These are phyloP conservation scores for Xylariaceae sp. DNA, from an alignment of 2,329 filamentous ascomycete genomes.

Conservation along the genomic window DNA sequence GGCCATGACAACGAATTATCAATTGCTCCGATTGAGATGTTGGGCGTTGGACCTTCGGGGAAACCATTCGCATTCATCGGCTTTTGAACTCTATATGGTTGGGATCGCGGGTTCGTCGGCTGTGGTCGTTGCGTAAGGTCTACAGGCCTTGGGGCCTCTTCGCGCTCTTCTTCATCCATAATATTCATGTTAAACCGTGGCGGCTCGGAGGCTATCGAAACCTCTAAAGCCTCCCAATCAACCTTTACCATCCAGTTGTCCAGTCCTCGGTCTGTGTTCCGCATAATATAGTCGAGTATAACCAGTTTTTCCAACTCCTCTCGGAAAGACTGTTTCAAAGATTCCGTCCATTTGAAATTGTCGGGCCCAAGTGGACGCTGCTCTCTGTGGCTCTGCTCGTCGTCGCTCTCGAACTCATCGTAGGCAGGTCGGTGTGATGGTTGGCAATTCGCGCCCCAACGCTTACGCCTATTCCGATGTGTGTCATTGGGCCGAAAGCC, in stretches of 20 bases:
- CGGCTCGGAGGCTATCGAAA: slow-evolving; percentile 82
- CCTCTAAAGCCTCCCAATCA: slow-evolving; percentile 76
- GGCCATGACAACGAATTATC: slow-evolving; percentile 98
- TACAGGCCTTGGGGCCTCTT: slow-evolving; percentile 60
- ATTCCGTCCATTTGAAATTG: slow-evolving; percentile 80
- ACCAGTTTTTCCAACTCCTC: slow-evolving; percentile 97
- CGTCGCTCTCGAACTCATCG: slow-evolving; percentile 47
- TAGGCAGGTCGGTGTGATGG: slow-evolving; percentile 47
- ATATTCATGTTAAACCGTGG: slow-evolving; percentile 61
- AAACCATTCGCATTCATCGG: slow-evolving; percentile 73
- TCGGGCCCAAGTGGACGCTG: slow-evolving; percentile 42
- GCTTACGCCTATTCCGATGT: slow-evolving; percentile 62
- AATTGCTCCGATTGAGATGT: slow-evolving; percentile 82
- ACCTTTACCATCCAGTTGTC: slow-evolving; percentile 99
- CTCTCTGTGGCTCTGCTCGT: slow-evolving; percentile 38
- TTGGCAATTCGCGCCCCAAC: slow-evolving; percentile 80
- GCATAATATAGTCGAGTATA: slow-evolving; percentile 98
- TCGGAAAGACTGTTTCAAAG: slow-evolving; percentile 83
- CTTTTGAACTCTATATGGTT: slow-evolving; percentile 73
- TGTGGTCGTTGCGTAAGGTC: slow-evolving; percentile 43
- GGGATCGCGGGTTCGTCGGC: slow-evolving; percentile 43
- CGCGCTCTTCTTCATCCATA: slow-evolving; percentile 41
- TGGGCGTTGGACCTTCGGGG: slow-evolving; percentile 46
- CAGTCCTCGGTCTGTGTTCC: slow-evolving; percentile 91
- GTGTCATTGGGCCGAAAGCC: slow-evolving; percentile 66